These are phyloP conservation scores for Plantago rigida DNA, from an alignment of 305 asterid species.

Conservation along the genomic window DNA sequence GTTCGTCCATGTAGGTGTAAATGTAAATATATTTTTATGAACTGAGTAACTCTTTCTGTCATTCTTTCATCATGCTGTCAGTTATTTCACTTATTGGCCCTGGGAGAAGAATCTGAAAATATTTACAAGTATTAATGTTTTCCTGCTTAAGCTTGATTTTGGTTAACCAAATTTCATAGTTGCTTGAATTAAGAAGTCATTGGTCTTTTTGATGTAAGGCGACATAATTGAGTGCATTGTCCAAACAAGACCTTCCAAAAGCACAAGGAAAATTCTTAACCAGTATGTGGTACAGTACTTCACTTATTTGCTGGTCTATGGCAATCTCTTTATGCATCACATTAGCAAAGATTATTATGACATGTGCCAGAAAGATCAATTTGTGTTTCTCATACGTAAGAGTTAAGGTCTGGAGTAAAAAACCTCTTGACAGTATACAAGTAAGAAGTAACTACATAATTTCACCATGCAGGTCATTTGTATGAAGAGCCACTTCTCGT, in stretches of 20 bases:
- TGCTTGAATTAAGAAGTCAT: no score
- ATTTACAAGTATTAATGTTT: constrained; percentile 2
- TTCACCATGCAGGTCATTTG: neutral
- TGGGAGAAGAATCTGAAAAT: constrained; percentile 4
- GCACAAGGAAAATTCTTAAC: no score
- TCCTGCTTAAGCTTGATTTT: constrained; percentile 3
- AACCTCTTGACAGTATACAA: neutral
- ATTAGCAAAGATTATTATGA: no score
- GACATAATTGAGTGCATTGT: no score
- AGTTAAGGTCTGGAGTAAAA: neutral
- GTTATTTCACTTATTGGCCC: constrained; percentile 8
- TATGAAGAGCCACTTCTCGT: neutral
- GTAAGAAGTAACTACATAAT: constrained; percentile 1
- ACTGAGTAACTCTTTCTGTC: constrained; percentile 10
- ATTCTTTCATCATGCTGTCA: neutral
- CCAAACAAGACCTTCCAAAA: no score
- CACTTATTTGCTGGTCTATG: constrained; percentile 3
- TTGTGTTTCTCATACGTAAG: constrained; percentile 4
- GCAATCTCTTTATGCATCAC: neutral
- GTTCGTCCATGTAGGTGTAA: constrained; percentile 4
- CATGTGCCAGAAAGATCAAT: neutral
- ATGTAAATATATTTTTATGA: constrained; percentile 5
- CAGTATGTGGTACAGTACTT: no score
- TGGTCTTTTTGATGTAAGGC: no score
- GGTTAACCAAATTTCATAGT: no score